Percentiles rank a stretch among this genome's conserved stretches.
Conservation (phyloP, 2,329 filamentous ascomycete genomes). For the Pseudogymnoascus sp. region DNA sequence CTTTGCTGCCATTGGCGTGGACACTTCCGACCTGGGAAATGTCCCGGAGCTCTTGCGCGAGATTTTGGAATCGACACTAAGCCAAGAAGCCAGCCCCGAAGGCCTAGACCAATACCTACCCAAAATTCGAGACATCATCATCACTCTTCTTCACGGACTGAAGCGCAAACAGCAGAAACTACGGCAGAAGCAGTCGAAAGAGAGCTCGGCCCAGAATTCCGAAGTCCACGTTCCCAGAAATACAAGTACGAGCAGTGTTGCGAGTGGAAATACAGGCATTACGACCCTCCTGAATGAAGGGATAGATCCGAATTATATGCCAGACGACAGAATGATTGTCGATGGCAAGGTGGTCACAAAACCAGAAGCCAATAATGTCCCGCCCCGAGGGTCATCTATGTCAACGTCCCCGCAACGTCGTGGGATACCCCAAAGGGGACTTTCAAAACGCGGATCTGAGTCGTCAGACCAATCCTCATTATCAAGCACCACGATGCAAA, state of each 20-base stretch:
- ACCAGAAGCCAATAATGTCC: conserved; percentile 37
- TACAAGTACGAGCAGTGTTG: conserved; percentile 51
- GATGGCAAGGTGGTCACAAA: conserved; percentile 9
- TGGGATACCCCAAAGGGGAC: conserved; percentile 37
- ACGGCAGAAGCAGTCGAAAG: conserved; percentile 52
- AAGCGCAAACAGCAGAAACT: conserved; percentile 96
- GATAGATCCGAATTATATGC: conserved; percentile 22
- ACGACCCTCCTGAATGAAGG: conserved; percentile 54
- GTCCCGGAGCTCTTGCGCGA: conserved; percentile 84
- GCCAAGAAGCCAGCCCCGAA: conserved; percentile 88
- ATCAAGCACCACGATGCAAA: conserved; percentile 70
- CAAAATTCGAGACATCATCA: conserved; percentile 95
- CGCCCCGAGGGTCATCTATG: background rate
- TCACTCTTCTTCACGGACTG: conserved; percentile 88
- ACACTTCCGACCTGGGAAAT: conserved; percentile 87
- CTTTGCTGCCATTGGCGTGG: conserved; percentile 94
- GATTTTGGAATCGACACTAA: conserved; percentile 91
- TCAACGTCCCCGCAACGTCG: conserved; percentile 19
- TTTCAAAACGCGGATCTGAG: conserved; percentile 40
- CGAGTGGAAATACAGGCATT: conserved; percentile 49
- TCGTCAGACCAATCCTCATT: conserved; percentile 56
- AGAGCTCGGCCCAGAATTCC: conserved; percentile 27
- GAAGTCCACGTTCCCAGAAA: conserved; percentile 30
- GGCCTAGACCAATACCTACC: conserved; percentile 92
- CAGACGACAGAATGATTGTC: conserved; percentile 1